Percentiles rank a stretch among this genome's conserved stretches.
Evolutionary conservation across 2,329 filamentous ascomycete genomes (phyloP).

Genomic region (Sclerotinia subarctica): DNA sequence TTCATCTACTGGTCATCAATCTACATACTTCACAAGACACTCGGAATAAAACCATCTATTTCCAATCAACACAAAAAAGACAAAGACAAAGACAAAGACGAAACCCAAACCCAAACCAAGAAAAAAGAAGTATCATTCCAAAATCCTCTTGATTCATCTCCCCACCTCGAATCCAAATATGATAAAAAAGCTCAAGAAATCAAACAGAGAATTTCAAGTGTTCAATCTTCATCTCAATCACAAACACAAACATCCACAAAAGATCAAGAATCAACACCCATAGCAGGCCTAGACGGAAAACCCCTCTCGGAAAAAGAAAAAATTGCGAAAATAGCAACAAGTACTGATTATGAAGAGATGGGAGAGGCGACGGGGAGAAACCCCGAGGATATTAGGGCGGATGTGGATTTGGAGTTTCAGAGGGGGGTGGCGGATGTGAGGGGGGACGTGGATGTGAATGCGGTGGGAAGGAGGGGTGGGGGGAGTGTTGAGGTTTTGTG

Average conservation of each 20-base stretch:
- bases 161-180: not conserved
- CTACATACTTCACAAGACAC: not conserved
- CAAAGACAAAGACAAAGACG: too few species aligned
- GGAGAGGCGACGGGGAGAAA: not conserved
- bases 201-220: not conserved
- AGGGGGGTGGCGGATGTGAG: not conserved
- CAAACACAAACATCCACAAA: not conserved
- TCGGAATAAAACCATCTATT: not conserved
- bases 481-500: too few species aligned
- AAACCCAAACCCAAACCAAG: not conserved
- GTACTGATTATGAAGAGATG: not conserved
- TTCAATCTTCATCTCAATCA: not conserved
- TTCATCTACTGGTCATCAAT: conserved; percentile 9
- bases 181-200: not conserved
- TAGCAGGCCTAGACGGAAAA: not conserved
- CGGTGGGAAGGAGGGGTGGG: too few species aligned
- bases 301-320: not conserved
- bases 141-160: not conserved
- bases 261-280: not conserved
- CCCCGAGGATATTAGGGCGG: not conserved
- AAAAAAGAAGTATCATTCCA: not conserved
- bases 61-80: not conserved
- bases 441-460: not conserved
- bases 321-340: not conserved
- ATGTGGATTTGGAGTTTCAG: conserved; percentile 5